Evolutionary conservation across 306 rosid species (phyloP).

Genomic region (Trifolium repens): DNA sequence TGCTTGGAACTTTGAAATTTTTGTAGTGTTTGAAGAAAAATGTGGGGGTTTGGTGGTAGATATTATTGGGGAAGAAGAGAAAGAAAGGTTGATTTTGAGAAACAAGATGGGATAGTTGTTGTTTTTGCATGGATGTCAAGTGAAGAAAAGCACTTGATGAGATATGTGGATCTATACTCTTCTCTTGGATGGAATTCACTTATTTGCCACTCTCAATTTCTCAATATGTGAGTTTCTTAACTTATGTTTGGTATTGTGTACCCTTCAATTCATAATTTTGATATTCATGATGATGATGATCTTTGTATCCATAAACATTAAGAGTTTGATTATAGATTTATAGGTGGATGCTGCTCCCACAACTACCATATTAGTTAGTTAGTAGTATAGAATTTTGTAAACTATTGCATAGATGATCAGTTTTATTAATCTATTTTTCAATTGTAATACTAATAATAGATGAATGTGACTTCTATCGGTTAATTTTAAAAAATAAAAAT

Average conservation of each 20-base stretch:
- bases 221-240: constrained; percentile 70
- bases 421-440: too few species aligned
- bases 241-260: not conserved
- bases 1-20: not conserved
- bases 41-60: constrained; percentile 96
- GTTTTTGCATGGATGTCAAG: constrained; percentile 92
- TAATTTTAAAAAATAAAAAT: too few species aligned
- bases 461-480: too few species aligned
- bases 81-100: constrained; percentile 54
- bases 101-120: constrained; percentile 76
- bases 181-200: constrained; percentile 87
- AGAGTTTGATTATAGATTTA: not conserved
- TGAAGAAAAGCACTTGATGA: constrained; percentile 72
- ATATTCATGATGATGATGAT: not conserved
- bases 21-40: constrained; percentile 35
- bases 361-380: not conserved
- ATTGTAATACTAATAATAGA: too few species aligned
- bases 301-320: not conserved
- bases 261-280: not conserved
- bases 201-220: constrained; percentile 80
- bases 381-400: not conserved
- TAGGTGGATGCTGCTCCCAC: not conserved
- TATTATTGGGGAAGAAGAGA: constrained; percentile 76
- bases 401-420: not conserved
- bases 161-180: constrained; percentile 72